phyloP scores from a whole-genome alignment of 2,329 filamentous ascomycete genomes.

The Trichoderma sp. region DNA sequence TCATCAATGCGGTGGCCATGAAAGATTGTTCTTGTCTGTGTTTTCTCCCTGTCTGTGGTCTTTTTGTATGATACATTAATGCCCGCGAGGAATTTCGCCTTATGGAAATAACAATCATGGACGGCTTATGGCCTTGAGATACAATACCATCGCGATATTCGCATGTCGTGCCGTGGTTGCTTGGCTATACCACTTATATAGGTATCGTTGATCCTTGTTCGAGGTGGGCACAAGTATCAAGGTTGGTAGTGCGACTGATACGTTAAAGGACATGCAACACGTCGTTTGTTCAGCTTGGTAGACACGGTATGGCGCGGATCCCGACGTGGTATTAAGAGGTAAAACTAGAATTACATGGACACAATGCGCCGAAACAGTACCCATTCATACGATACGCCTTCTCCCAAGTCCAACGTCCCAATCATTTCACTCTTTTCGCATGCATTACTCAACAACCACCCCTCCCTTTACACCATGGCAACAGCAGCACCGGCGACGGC shows the following conservation, averaged over 20 bases:
- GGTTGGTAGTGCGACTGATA: too few relatives aligned
- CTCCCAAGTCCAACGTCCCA: not conserved
- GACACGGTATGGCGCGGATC: not conserved
- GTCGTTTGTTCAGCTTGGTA: too few relatives aligned
- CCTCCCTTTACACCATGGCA: conserved; percentile 39
- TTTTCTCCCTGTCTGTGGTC: not conserved
- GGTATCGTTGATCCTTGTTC: too few relatives aligned
- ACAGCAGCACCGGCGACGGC: conserved; percentile 45
- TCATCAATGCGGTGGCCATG: conserved; percentile 5
- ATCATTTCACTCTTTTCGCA: conserved; percentile 16
- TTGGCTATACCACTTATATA: not conserved
- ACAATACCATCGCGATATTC: not conserved
- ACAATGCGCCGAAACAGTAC: conserved; percentile 22
- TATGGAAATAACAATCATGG: conserved; percentile 23
- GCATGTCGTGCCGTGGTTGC: not conserved
- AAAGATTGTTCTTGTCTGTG: conserved; percentile 15
- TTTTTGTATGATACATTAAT: conserved; percentile 28
- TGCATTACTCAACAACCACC: not conserved
- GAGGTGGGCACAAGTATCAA: too few relatives aligned
- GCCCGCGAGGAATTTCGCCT: conserved; percentile 14
- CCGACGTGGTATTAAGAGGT: conserved; percentile 17
- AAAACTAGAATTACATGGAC: conserved; percentile 24
- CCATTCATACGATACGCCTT: conserved; percentile 12
- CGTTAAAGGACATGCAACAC: too few relatives aligned
- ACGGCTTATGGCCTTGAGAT: conserved; percentile 3